phyloP scores from a whole-genome alignment of 1,284 basidiomycete species.

The Puccinia sorghi region DNA sequence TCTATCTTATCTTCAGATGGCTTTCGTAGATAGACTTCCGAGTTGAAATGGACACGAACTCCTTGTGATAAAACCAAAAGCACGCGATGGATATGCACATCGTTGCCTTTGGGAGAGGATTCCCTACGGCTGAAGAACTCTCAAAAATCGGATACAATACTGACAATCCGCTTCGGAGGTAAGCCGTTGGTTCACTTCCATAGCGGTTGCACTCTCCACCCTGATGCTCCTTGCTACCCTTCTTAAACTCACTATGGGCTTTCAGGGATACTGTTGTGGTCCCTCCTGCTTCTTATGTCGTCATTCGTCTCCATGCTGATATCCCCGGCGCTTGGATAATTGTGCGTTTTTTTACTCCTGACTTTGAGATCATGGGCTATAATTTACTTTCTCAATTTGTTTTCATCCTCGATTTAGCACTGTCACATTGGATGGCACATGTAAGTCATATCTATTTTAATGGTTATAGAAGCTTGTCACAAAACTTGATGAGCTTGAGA shows the following conservation, averaged over 20 bases:
- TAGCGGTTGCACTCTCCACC: too few relatives aligned
- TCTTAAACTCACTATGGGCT: neutral
- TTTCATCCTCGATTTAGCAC: slow-evolving; percentile 16
- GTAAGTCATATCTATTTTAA: slow-evolving; percentile 1
- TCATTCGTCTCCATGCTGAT: slow-evolving; percentile 39
- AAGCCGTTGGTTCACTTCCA: neutral
- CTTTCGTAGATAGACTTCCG: too few relatives aligned
- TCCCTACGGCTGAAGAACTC: slow-evolving; percentile 28
- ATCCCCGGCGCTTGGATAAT: slow-evolving; percentile 49
- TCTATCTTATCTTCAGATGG: neutral
- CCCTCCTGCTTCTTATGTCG: slow-evolving; percentile 23
- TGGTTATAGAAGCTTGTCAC: neutral
- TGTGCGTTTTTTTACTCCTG: neutral
- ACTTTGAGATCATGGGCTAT: neutral
- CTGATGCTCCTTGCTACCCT: too few relatives aligned
- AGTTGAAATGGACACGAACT: too few relatives aligned
- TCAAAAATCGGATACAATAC: slow-evolving; percentile 33
- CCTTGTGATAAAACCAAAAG: neutral
- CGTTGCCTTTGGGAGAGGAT: slow-evolving; percentile 35
- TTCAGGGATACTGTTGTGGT: slow-evolving; percentile 47
- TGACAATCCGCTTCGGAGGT: slow-evolving; percentile 45
- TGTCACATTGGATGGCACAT: slow-evolving; percentile 49
- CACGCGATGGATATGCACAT: slow-evolving; percentile 49
- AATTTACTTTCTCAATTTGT: neutral
- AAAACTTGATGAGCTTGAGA: too few relatives aligned